Evolutionary conservation across 805 yeast species (phyloP), one percentile per base, ranked within the genome.

Genomic region (Tetrapisispora pingtungensis): DNA sequence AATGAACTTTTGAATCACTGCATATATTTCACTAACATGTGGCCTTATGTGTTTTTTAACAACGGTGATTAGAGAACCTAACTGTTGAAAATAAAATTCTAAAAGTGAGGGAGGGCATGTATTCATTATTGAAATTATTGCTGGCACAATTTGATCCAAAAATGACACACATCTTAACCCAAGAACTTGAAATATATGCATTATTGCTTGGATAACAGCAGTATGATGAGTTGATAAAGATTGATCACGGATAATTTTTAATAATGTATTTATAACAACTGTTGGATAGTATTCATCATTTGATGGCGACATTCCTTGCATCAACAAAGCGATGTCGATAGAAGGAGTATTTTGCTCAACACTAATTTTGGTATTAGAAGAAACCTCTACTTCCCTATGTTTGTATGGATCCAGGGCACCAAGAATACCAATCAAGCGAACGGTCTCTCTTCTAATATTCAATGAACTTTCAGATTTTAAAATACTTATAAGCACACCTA

Each of bases 381-480:
- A 72, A 46, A 85, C 80, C 58, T 89, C 97, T 10, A 89, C 85
- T 54, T 87, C 96, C 45, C 96, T 78, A 53, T 88, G 94, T 58
- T 86, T 89, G 59, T 90, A 93, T 1, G 99, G 99, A 64, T 93
- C 98, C 40, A 93, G 68, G 0, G 98, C 98, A 50, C 99, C 99
- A 35, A 93, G 68, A 30, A 89, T 88, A 58, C 99, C 99, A 45
- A 93, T 69, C 20, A 93, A 65, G 50, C 90, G 74, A 1, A 93
- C 95, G 0, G 96, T 84, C 60, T 93, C 97, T 46, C 96, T 70
- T 56, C 93, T 77, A 7, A 86, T 80, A 4, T 75, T 67, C 3
- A 81, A 75, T 0, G 95, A 77, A 10, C 78, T 75, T 56, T 90
- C 97, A 46, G 88, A 78, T 50, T 84, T 84, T 44, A 93, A 66